A percentile compares a stretch with the other conserved stretches of the same genome.
Evolutionary conservation across 768 basidiomycete genomes (phyloP).

Genomic region (Leccinellum albellum): DNA sequence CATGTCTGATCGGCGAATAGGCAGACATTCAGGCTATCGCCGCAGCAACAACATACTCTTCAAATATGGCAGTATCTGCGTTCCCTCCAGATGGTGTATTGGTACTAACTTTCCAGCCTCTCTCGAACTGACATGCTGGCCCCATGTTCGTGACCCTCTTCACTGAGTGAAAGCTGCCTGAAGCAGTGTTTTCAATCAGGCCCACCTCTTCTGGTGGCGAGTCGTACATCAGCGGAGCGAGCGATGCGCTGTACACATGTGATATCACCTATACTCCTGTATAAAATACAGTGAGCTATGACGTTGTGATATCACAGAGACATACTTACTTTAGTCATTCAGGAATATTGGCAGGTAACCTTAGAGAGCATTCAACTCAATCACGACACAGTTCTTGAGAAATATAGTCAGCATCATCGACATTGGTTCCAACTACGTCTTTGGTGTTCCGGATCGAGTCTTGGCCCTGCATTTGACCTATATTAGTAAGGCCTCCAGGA

Average conservation of each 20-base stretch:
- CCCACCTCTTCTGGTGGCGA: constrained; percentile 24
- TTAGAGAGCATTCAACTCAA: constrained; percentile 7
- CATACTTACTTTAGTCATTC: background rate
- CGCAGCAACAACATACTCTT: constrained; percentile 6
- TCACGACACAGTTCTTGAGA: background rate
- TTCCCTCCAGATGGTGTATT: constrained; percentile 16
- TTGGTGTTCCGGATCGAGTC: constrained; percentile 4
- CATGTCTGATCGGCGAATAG: constrained; percentile 2
- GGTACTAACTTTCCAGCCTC: constrained; percentile 31
- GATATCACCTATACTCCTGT: constrained; percentile 32
- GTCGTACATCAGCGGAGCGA: constrained; percentile 41
- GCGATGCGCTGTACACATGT: constrained; percentile 37
- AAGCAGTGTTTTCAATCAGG: constrained; percentile 24
- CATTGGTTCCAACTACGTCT: constrained; percentile 18
- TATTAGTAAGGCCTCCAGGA: constrained; percentile 10
- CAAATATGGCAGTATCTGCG: background rate
- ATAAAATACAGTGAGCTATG: constrained; percentile 16
- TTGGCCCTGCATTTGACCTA: background rate
- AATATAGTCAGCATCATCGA: constrained; percentile 12
- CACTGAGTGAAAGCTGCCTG: constrained; percentile 6
- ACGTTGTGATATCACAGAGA: background rate
- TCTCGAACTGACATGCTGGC: constrained; percentile 22
- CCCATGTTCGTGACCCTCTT: constrained; percentile 31
- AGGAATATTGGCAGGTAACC: constrained; percentile 15
- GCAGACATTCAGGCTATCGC: constrained; percentile 10